Evolutionary conservation across 2,329 filamentous ascomycete species (phyloP).

Genomic region (Fusarium torreyae): DNA sequence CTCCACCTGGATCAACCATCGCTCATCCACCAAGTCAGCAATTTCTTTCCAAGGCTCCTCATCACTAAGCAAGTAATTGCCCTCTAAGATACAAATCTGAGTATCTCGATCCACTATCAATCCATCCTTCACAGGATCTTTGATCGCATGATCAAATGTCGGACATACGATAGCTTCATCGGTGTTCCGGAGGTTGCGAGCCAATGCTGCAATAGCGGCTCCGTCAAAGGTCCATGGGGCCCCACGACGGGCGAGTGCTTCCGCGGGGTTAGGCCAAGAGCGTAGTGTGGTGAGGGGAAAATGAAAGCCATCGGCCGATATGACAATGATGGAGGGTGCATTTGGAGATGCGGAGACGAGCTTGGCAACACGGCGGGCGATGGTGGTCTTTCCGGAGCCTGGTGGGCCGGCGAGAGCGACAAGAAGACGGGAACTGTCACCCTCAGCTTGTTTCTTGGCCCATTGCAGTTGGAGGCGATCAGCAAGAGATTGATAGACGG

Average conservation of each 20-base stretch:
- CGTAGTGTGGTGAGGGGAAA: conserved; percentile 46
- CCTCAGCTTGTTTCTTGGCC: conserved; percentile 30
- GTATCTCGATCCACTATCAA: conserved; percentile 71
- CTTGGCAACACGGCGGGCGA: conserved; percentile 35
- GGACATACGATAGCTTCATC: background rate
- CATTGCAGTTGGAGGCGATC: conserved; percentile 29
- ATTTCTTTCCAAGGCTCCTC: conserved; percentile 50
- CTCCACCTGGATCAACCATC: conserved; percentile 59
- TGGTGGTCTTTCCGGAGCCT: conserved; percentile 30
- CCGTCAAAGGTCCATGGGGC: conserved; percentile 1
- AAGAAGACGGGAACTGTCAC: conserved; percentile 23
- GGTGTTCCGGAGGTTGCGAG: background rate
- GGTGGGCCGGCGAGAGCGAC: conserved; percentile 24
- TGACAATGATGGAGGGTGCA: conserved; percentile 41
- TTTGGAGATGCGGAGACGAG: conserved; percentile 23
- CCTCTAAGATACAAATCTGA: conserved; percentile 79
- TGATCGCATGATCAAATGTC: background rate
- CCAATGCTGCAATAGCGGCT: background rate
- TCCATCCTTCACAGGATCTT: conserved; percentile 58
- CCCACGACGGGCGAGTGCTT: conserved; percentile 59
- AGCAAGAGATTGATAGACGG: background rate
- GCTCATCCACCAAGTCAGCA: conserved; percentile 56
- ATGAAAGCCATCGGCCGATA: conserved; percentile 44
- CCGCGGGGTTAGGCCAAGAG: conserved; percentile 50
- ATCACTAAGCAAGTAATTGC: conserved; percentile 67